phyloP scores from a whole-genome alignment of 2,329 filamentous ascomycete genomes.

The Ophiostoma montium region DNA sequence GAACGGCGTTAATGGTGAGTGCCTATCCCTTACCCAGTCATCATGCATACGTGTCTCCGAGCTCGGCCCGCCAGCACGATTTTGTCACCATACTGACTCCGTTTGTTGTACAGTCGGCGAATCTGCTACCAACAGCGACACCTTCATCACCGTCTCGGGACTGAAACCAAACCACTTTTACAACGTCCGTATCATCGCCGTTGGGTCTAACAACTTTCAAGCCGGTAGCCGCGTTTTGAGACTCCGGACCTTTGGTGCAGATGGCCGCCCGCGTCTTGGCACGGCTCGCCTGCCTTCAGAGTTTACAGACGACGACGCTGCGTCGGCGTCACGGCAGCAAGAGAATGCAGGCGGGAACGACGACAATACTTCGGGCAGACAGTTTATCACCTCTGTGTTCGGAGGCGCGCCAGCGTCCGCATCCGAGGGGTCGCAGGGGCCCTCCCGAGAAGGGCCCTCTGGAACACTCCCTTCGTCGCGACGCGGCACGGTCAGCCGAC shows the following conservation, averaged over 20 bases:
- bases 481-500: slow-evolving; percentile 57
- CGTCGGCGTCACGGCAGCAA: slow-evolving; percentile 22
- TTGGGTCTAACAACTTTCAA: slow-evolving; percentile 85
- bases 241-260: slow-evolving; percentile 58
- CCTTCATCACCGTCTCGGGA: slow-evolving; percentile 81
- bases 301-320: slow-evolving; percentile 38
- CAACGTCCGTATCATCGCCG: slow-evolving; percentile 82
- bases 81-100: background rate
- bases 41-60: background rate
- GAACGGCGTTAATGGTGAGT: slow-evolving; percentile 76
- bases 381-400: slow-evolving; percentile 11
- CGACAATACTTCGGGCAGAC: slow-evolving; percentile 26
- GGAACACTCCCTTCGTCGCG: slow-evolving; percentile 23
- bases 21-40: background rate
- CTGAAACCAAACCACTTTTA: slow-evolving; percentile 80
- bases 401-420: slow-evolving; percentile 3
- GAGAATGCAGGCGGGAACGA: slow-evolving; percentile 31
- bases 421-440: slow-evolving; percentile 25
- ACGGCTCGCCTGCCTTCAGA: slow-evolving; percentile 42
- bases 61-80: background rate
- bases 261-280: slow-evolving; percentile 47
- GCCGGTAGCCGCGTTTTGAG: slow-evolving; percentile 77
- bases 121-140: slow-evolving; percentile 60
- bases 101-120: slow-evolving; percentile 54
- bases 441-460: slow-evolving; percentile 50